phyloP scores from a whole-genome alignment of 2,329 filamentous ascomycete species.

The Cordyceps fumosorosea region DNA sequence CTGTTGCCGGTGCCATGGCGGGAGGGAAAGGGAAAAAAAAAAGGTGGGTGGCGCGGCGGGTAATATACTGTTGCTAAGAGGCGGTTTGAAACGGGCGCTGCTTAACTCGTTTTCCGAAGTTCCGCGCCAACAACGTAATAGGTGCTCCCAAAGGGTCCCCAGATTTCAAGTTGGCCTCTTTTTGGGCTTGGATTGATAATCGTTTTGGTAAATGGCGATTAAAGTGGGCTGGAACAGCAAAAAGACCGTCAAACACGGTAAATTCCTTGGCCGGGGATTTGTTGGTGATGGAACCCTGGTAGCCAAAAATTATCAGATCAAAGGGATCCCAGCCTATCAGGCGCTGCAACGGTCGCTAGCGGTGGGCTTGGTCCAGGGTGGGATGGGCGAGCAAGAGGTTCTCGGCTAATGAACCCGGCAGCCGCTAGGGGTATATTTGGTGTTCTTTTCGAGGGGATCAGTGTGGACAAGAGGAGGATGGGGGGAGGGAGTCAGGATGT shows the following conservation, averaged over 20 bases:
- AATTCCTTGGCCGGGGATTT: slow-evolving; percentile 3
- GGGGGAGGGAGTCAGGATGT: not conserved
- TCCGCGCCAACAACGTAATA: not conserved
- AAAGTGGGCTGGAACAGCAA: not conserved
- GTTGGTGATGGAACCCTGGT: slow-evolving; percentile 1
- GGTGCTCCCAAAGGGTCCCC: not conserved
- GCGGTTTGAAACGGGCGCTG: not conserved
- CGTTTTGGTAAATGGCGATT: not conserved
- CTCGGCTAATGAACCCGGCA: slow-evolving; percentile 2
- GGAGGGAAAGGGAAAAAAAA: slow-evolving; percentile 6
- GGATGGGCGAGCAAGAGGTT: not conserved
- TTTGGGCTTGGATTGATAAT: not conserved
- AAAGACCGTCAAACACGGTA: not conserved
- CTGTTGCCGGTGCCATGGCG: not conserved
- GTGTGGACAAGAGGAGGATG: not conserved
- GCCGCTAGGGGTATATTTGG: not conserved
- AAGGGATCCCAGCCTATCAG: slow-evolving; percentile 1
- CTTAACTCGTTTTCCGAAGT: not conserved
- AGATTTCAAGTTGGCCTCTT: not conserved
- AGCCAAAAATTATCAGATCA: slow-evolving; percentile 13
- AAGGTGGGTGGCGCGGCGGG: slow-evolving; percentile 4
- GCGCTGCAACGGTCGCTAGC: not conserved
- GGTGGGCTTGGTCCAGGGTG: not conserved
- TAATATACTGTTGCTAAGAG: not conserved
- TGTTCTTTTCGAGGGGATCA: too few species aligned